A percentile compares a stretch with the other conserved stretches of the same genome.
phyloP scores from a whole-genome alignment of 2,329 filamentous ascomycete genomes.

The Penicillium crustosum region DNA sequence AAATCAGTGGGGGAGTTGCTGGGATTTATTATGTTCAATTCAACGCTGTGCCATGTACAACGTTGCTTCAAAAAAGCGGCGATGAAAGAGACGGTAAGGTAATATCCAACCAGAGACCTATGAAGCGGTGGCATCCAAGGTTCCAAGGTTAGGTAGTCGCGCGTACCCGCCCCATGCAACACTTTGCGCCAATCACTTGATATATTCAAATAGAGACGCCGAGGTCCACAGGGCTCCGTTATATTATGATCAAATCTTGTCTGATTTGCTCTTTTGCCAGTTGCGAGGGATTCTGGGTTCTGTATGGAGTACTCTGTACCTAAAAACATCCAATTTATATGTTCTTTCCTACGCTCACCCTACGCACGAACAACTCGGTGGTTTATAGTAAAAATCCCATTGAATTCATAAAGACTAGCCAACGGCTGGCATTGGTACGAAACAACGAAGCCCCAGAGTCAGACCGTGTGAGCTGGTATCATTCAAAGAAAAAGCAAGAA shows the following conservation, averaged over 20 bases:
- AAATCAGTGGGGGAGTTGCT: not conserved
- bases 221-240: not conserved
- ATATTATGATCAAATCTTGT: not conserved
- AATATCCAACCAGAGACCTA: too few relatives aligned
- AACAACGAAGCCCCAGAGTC: slow-evolving; percentile 31
- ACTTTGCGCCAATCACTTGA: not conserved
- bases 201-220: not conserved
- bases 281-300: too few relatives aligned
- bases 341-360: not conserved
- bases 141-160: too few relatives aligned
- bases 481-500: slow-evolving; percentile 29
- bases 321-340: not conserved
- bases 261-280: not conserved
- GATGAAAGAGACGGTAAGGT: too few relatives aligned
- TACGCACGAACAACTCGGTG: not conserved
- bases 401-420: slow-evolving; percentile 33
- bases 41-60: not conserved
- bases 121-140: too few relatives aligned
- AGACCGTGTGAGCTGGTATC: slow-evolving; percentile 42
- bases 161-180: not conserved
- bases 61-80: too few relatives aligned
- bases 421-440: slow-evolving; percentile 21
- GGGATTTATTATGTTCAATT: not conserved
- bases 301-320: not conserved
- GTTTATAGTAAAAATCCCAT: slow-evolving; percentile 29